Percentiles rank a stretch among this genome's conserved stretches.
Evolutionary conservation across 202 grass and related monocot genomes (phyloP).

Genomic region (Setaria italica): DNA sequence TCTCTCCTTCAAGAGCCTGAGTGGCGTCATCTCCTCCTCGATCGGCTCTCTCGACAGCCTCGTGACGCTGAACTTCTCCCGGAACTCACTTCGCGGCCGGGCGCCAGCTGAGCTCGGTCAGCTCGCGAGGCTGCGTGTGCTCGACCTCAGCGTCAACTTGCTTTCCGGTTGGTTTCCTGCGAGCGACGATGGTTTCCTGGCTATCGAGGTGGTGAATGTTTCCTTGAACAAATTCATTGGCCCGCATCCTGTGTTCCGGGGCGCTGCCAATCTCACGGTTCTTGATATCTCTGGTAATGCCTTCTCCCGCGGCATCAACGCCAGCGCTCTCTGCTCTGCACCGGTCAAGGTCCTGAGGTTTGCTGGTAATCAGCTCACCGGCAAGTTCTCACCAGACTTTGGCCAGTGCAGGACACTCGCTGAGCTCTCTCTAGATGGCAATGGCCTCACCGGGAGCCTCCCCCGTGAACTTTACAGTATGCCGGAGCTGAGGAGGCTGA

Average conservation of each 20-base stretch:
- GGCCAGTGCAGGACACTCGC: constrained; percentile 49
- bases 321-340: constrained; percentile 37
- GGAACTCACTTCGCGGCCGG: constrained; percentile 56
- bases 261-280: constrained; percentile 49
- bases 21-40: constrained; percentile 56
- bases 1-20: constrained; percentile 67
- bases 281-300: constrained; percentile 58
- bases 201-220: constrained; percentile 59
- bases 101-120: constrained; percentile 41
- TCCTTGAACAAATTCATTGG: constrained; percentile 68
- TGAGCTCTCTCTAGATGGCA: constrained; percentile 66
- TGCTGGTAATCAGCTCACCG: constrained; percentile 52
- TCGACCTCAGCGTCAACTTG: constrained; percentile 64
- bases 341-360: constrained; percentile 52
- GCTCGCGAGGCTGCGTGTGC: constrained; percentile 56
- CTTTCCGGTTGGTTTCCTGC: constrained; percentile 64
- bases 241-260: constrained; percentile 44
- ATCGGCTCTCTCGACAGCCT: constrained; percentile 59
- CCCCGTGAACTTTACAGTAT: constrained; percentile 60
- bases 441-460: constrained; percentile 56
- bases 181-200: constrained; percentile 34
- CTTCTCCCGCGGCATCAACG: constrained; percentile 54
- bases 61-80: constrained; percentile 62
- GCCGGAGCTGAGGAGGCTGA: constrained; percentile 45
- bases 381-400: constrained; percentile 37